A percentile compares a stretch with the other conserved stretches of the same genome.
Conservation (phyloP, 331 rosid genomes). For the Erythrophleum ivorense region DNA sequence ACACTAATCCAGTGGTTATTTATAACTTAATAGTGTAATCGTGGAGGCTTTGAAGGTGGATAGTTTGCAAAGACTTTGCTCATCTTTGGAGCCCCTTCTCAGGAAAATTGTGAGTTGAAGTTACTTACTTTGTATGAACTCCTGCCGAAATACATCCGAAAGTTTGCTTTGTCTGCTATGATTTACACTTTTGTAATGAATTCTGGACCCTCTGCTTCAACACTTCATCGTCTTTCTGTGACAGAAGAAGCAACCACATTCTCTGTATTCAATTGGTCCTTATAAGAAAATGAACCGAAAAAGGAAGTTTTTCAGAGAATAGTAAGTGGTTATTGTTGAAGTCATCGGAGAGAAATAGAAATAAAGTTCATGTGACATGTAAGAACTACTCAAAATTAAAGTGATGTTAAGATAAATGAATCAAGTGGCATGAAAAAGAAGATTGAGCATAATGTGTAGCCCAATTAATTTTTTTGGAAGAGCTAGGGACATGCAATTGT, state of each 20-base stretch:
- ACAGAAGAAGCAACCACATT: not conserved
- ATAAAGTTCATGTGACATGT: not conserved
- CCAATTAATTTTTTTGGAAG: not conserved
- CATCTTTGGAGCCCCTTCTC: constrained; percentile 87
- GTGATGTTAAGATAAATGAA: not conserved
- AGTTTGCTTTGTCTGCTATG: constrained; percentile 22
- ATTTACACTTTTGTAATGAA: constrained; percentile 1
- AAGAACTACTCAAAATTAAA: not conserved
- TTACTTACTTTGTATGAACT: constrained; percentile 9
- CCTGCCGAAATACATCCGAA: not conserved
- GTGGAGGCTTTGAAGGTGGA: constrained; percentile 91
- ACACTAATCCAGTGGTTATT: constrained; percentile 36
- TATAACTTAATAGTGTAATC: constrained; percentile 64
- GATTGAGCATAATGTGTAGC: not conserved
- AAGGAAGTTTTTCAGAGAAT: not conserved
- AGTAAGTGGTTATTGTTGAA: not conserved
- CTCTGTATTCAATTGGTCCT: not conserved
- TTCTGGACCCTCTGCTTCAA: constrained; percentile 11
- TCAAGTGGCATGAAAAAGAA: no score
- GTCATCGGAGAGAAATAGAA: not conserved
- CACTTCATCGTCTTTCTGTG: not conserved
- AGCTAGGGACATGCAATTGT: not conserved
- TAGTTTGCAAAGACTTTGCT: constrained; percentile 79
- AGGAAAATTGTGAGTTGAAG: constrained; percentile 80
- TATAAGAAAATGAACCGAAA: not conserved